Evolutionary conservation across 2,329 filamentous ascomycete species (phyloP), one percentile per base, ranked within the genome.

Genomic region (Aspergillus calidoustus): DNA sequence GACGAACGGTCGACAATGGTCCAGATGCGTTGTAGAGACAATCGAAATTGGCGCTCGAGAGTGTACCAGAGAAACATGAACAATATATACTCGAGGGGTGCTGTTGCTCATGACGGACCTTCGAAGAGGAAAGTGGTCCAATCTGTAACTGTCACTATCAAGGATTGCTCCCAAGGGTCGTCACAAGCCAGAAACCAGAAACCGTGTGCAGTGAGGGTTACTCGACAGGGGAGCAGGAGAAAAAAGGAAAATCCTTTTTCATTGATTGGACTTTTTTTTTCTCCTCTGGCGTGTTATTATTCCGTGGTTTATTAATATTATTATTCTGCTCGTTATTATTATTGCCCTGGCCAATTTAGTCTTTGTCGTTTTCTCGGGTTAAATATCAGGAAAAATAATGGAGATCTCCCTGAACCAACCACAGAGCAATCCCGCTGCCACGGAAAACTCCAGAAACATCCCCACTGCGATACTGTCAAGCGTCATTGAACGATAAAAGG

Each of bases 131-230:
- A 62, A 62, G 58, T 62, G 65, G 54, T 46, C 59, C 48, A 58
- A 38, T 62, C 66, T 64, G 65, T 54, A 60, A 55, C 53, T 64
- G 50, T 31, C 59, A 64, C 51, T 56, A 60, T 64, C 62, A 63
- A 59, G 57, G 60, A 66, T 63, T 62, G 34, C 34, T 41, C 34
- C 11, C 15, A 60, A 62, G 60, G 61, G 54, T 60, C 64, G 66
- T 69, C 67, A 68, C 68, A 69, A 68, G 67, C 66, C 65, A 60
- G 61, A 69, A 68, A 66, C 66, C 65, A 60, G 61, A 69, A 68
- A 66, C 66, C 65, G 58, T 60, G 54, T 62, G 66, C 62, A 63
- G 52, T 55, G 23, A 47, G 56, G 63, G 64, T 67, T 61, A 61
- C 50, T 58, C 46, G 62, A 63, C 60, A 66, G 61, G 67, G 66